phyloP scores from a whole-genome alignment of 2,329 filamentous ascomycete species.

The Penicillium sp. region DNA sequence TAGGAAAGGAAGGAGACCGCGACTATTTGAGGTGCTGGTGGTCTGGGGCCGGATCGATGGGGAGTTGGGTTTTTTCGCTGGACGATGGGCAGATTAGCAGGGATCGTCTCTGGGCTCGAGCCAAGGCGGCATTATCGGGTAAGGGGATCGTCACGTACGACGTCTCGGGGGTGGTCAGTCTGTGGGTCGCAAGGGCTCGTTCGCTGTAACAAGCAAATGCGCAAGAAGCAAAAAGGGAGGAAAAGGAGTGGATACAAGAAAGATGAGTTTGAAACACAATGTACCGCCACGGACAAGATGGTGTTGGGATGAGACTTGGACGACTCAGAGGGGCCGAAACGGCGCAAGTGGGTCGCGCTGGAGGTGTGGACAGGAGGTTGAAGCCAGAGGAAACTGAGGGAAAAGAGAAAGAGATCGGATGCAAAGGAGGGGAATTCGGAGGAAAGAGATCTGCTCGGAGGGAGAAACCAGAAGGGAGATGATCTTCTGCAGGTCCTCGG shows the following conservation, averaged over 20 bases:
- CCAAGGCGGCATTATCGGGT: slow-evolving; percentile 5
- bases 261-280: slow-evolving; percentile 17
- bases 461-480: background rate
- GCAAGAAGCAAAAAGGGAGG: background rate
- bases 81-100: slow-evolving; percentile 13
- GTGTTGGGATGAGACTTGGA: slow-evolving; percentile 8
- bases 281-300: slow-evolving; percentile 11
- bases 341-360: slow-evolving; percentile 23
- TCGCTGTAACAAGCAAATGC: background rate
- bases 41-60: slow-evolving; percentile 2
- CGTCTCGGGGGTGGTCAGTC: background rate
- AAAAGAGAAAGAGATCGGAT: background rate
- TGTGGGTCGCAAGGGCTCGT: background rate
- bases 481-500: slow-evolving; percentile 9
- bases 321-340: slow-evolving; percentile 28
- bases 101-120: slow-evolving; percentile 8
- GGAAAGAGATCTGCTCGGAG: slow-evolving; percentile 12
- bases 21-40: slow-evolving; percentile 7
- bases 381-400: background rate
- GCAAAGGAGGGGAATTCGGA: slow-evolving; percentile 7
- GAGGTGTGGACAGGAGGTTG: slow-evolving; percentile 16
- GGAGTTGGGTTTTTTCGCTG: slow-evolving; percentile 4
- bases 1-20: slow-evolving; percentile 2
- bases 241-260: slow-evolving; percentile 9
- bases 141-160: slow-evolving; percentile 6